Conservation (phyloP, 352 stramenopile species). For the Paralagenidium karlingii region DNA sequence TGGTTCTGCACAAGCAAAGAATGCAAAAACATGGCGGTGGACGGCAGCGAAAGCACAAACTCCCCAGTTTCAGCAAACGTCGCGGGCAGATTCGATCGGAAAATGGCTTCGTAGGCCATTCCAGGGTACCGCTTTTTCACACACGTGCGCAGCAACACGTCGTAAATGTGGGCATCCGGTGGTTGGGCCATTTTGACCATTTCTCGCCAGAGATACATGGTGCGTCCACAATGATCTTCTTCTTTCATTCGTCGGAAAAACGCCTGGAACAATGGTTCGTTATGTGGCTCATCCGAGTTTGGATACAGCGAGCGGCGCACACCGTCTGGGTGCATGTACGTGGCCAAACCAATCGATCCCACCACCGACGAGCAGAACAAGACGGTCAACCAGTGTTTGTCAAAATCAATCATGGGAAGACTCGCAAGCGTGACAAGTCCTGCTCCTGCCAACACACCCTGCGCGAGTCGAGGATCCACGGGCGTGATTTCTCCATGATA, state of each 20-base stretch:
- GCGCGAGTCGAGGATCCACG: slow-evolving; percentile 59
- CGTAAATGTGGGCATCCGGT: slow-evolving; percentile 58
- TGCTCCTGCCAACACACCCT: slow-evolving; percentile 41
- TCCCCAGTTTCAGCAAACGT: slow-evolving; percentile 24
- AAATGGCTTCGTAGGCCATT: slow-evolving; percentile 53
- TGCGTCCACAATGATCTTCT: slow-evolving; percentile 69
- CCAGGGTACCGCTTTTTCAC: slow-evolving; percentile 77
- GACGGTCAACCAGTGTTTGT: slow-evolving; percentile 59
- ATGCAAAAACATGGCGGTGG: slow-evolving; percentile 52
- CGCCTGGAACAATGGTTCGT: slow-evolving; percentile 56
- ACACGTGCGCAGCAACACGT: slow-evolving; percentile 71
- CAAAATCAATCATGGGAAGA: slow-evolving; percentile 58
- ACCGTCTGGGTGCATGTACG: slow-evolving; percentile 77
- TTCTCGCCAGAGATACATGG: slow-evolving; percentile 79
- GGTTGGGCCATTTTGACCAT: slow-evolving; percentile 60
- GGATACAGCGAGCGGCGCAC: slow-evolving; percentile 70
- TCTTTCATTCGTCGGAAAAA: slow-evolving; percentile 77
- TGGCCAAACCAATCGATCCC: slow-evolving; percentile 65
- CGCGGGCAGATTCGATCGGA: slow-evolving; percentile 36
- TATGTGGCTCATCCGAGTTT: slow-evolving; percentile 53
- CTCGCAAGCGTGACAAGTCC: slow-evolving; percentile 12
- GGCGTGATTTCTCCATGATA: slow-evolving; percentile 60
- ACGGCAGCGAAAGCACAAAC: slow-evolving; percentile 50
- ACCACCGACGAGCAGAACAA: slow-evolving; percentile 64
- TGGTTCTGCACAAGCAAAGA: slow-evolving; percentile 57